These are phyloP conservation scores for Conringia planisiliqua DNA, from an alignment of 345 rosid species.

Conservation along the genomic window DNA sequence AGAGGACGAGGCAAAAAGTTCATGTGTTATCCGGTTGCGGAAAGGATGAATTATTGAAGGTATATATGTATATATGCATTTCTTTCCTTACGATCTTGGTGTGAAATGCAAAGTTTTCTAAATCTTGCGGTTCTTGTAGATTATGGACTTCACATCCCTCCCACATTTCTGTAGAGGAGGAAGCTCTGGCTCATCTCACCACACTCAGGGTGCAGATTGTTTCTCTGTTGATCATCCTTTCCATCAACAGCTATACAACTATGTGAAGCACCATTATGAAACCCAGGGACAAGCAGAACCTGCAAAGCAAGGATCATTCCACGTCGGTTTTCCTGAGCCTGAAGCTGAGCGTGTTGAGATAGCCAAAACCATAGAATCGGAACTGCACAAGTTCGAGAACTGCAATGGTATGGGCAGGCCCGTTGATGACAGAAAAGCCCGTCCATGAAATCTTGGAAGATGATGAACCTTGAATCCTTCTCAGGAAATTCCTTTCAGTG, in stretches of 20 bases:
- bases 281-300: constrained; percentile 39
- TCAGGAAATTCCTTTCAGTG: not conserved
- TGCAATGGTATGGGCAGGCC: constrained; percentile 40
- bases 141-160: constrained; percentile 73
- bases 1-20: constrained; percentile 79
- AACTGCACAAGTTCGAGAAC: constrained; percentile 64
- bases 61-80: constrained; percentile 23
- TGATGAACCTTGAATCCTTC: not conserved
- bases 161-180: constrained; percentile 89
- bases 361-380: constrained; percentile 67
- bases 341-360: constrained; percentile 57
- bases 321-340: constrained; percentile 75
- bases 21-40: constrained; percentile 80
- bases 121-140: constrained; percentile 41
- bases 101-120: constrained; percentile 2
- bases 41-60: constrained; percentile 80
- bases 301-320: constrained; percentile 82
- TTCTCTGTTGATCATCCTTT: constrained; percentile 79
- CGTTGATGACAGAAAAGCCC: constrained; percentile 7
- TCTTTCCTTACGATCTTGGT: constrained; percentile 3
- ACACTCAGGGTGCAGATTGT: constrained; percentile 42
- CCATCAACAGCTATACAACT: constrained; percentile 81
- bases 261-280: constrained; percentile 64
- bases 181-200: constrained; percentile 78
- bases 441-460: constrained; percentile 10